Percentiles rank a stretch among this genome's conserved stretches.
Evolutionary conservation across 108 stramenopile genomes (phyloP).

Genomic region (Asterionellopsis glacialis): DNA sequence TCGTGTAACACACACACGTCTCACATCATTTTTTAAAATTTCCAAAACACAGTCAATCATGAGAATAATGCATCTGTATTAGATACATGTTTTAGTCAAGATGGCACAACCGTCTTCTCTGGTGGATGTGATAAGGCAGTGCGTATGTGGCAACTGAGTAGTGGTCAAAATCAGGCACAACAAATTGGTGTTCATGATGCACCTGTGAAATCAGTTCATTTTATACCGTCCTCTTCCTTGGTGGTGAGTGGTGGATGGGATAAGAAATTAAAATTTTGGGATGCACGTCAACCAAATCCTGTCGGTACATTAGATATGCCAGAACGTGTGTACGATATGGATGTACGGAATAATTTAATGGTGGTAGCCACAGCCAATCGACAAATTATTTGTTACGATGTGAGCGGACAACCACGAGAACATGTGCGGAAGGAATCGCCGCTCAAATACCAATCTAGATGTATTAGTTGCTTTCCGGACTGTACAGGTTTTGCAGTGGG

Average conservation of each 20-base stretch:
- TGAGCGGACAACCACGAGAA: conserved; percentile 63
- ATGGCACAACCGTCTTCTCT: conserved; percentile 78
- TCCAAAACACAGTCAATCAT: conserved; percentile 59
- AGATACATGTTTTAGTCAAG: conserved; percentile 62
- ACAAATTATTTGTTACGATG: conserved; percentile 78
- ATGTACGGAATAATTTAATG: conserved; percentile 70
- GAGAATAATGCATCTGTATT: conserved; percentile 61
- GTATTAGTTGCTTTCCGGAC: conserved; percentile 85
- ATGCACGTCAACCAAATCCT: conserved; percentile 74
- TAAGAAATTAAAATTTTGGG: conserved; percentile 85
- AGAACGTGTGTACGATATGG: conserved; percentile 84
- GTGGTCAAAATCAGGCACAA: conserved; percentile 53
- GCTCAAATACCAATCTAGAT: conserved; percentile 85
- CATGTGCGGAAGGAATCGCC: conserved; percentile 74
- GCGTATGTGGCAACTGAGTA: conserved; percentile 79
- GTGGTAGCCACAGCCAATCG: conserved; percentile 84
- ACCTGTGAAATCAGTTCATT: conserved; percentile 69
- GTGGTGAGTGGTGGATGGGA: conserved; percentile 83
- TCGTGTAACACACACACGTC: too few species aligned
- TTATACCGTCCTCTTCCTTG: conserved; percentile 50
- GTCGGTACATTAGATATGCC: conserved; percentile 69
- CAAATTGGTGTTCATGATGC: conserved; percentile 88
- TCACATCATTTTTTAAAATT: too few species aligned
- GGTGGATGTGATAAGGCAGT: conserved; percentile 80
- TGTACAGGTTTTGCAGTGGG: conserved; percentile 91